Evolutionary conservation across 495 filamentous ascomycete genomes (phyloP).

Genomic region (Hyaloscypha bicolor): DNA sequence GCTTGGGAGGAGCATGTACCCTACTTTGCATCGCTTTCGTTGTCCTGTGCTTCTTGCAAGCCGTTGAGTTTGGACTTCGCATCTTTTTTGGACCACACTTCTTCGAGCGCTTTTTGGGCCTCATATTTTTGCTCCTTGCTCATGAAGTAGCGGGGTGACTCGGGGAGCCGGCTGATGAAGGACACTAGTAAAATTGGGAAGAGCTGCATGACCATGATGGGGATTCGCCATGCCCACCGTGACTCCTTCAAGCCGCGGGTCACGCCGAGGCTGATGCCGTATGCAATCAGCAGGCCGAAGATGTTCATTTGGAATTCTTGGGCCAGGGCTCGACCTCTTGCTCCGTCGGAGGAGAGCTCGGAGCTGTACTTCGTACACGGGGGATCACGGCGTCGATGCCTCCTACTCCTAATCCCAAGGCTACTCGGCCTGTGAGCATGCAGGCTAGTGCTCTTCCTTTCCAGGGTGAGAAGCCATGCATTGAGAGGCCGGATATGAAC

Average conservation of each 20-base stretch:
- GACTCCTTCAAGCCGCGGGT: conserved; percentile 40
- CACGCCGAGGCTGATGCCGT: conserved; percentile 45
- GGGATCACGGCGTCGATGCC: conserved; percentile 60
- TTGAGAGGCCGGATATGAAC: conserved; percentile 53
- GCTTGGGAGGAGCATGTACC: conserved; percentile 50
- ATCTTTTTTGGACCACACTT: conserved; percentile 48
- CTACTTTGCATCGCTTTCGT: conserved; percentile 44
- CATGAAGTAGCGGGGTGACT: conserved; percentile 56
- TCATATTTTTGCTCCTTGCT: conserved; percentile 45
- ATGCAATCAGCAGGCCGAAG: conserved; percentile 58
- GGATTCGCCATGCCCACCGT: conserved; percentile 62
- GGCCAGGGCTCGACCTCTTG: conserved; percentile 53
- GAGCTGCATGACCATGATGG: conserved; percentile 61
- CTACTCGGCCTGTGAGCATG: conserved; percentile 54
- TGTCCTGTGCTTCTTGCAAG: conserved; percentile 44
- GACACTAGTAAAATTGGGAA: conserved; percentile 53
- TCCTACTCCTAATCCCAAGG: conserved; percentile 60
- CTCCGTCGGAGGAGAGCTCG: conserved; percentile 51
- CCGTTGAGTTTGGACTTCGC: conserved; percentile 48
- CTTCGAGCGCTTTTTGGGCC: conserved; percentile 43
- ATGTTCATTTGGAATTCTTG: conserved; percentile 64
- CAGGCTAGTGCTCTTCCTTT: conserved; percentile 42
- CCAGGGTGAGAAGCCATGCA: conserved; percentile 31
- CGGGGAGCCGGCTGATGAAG: conserved; percentile 51
- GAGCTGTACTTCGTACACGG: conserved; percentile 58